phyloP scores from a whole-genome alignment of 23 red algal genomes.

The Pyropia haitanensis region DNA sequence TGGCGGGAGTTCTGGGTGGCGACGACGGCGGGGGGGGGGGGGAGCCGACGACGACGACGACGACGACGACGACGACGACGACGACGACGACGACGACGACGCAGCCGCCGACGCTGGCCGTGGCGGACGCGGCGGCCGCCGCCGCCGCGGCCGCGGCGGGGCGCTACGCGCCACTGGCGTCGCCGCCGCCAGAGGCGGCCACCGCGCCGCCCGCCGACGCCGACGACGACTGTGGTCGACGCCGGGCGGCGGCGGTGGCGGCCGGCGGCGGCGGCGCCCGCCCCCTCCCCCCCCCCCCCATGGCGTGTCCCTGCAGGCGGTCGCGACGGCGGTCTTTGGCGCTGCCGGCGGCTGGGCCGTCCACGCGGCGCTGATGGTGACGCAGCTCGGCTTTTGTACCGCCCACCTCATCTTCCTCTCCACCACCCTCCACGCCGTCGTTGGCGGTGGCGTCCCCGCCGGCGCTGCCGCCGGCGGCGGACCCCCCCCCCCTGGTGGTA shows the following conservation, averaged over 20 bases:
- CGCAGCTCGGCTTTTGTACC: constrained; percentile 93
- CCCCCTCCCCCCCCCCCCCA: too few species aligned
- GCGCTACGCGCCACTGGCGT: too few species aligned
- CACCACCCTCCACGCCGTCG: constrained; percentile 75
- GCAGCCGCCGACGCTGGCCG: too few species aligned
- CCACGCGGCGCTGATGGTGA: constrained; percentile 68
- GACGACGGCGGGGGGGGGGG: neutral
- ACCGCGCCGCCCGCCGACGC: neutral
- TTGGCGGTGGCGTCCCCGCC: neutral
- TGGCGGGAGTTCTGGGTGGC: neutral
- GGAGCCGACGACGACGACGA: too few species aligned
- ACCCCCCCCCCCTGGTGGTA: constrained; percentile 38
- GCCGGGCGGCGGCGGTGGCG: too few species aligned
- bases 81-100: too few species aligned
- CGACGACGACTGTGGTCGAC: too few species aligned
- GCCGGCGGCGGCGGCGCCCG: too few species aligned
- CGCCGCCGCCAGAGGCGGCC: too few species aligned
- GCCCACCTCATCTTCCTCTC: constrained; percentile 94
- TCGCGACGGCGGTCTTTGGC: constrained; percentile 52
- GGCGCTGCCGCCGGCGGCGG: neutral
- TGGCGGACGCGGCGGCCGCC: too few species aligned
- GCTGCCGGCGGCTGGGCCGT: constrained; percentile 30
- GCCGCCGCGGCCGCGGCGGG: too few species aligned
- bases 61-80: too few species aligned
- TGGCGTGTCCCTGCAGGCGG: constrained; percentile 45